Conservation (phyloP, 2,329 filamentous ascomycete species). For the Tolypocladium tundrense region DNA sequence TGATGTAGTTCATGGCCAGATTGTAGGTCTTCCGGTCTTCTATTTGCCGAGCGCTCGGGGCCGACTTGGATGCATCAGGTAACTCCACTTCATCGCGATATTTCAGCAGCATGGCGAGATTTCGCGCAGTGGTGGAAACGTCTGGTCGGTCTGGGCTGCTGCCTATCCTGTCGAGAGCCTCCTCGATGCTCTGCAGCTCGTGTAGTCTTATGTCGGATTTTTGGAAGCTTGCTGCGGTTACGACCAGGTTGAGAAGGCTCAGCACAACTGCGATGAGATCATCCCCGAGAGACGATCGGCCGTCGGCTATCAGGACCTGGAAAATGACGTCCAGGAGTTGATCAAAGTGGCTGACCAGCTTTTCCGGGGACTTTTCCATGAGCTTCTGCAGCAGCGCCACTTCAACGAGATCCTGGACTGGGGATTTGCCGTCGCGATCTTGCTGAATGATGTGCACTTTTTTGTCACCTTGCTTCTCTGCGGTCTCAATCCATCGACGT, state of each 20-base stretch:
- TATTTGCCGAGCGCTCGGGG: slow-evolving; percentile 35
- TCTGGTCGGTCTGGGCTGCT: slow-evolving; percentile 25
- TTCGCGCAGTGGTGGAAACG: slow-evolving; percentile 42
- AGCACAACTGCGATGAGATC: slow-evolving; percentile 43
- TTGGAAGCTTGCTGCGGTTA: slow-evolving; percentile 47
- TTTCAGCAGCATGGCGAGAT: slow-evolving; percentile 43
- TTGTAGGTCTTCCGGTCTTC: slow-evolving; percentile 54
- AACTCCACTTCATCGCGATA: slow-evolving; percentile 46
- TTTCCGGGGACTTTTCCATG: slow-evolving; percentile 52
- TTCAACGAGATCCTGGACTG: slow-evolving; percentile 40
- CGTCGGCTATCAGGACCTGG: slow-evolving; percentile 44
- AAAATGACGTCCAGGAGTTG: slow-evolving; percentile 55
- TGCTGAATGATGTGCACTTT: slow-evolving; percentile 17
- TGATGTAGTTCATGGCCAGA: slow-evolving; percentile 55
- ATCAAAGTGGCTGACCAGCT: slow-evolving; percentile 51
- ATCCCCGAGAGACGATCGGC: slow-evolving; percentile 30
- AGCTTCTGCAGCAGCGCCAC: slow-evolving; percentile 55
- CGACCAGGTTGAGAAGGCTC: slow-evolving; percentile 50
- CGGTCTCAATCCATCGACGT: slow-evolving; percentile 41
- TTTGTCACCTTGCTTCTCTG: slow-evolving; percentile 12
- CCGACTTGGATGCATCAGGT: slow-evolving; percentile 22
- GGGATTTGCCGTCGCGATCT: slow-evolving; percentile 24
- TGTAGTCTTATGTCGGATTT: slow-evolving; percentile 32
- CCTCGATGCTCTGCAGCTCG: slow-evolving; percentile 35
- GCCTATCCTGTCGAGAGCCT: slow-evolving; percentile 34